These are phyloP conservation scores for Colletotrichum tabaci DNA, from an alignment of 2,329 filamentous ascomycete species.

Conservation along the genomic window DNA sequence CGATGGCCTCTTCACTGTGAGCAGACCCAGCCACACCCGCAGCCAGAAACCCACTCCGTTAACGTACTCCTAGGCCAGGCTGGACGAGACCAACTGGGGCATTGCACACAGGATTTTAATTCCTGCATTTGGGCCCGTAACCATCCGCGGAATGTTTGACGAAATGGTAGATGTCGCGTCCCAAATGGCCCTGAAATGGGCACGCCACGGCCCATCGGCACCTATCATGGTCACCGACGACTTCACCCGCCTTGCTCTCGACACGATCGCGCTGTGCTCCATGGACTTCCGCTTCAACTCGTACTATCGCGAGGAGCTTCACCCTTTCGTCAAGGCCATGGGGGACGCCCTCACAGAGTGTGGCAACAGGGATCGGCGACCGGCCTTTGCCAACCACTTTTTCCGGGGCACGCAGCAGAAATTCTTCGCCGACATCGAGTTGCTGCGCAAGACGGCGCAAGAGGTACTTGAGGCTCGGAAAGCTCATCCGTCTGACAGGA, in stretches of 20 bases:
- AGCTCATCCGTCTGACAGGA: constrained; percentile 61
- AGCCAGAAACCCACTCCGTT: neutral
- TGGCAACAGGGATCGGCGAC: constrained; percentile 64
- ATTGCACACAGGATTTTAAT: constrained; percentile 77
- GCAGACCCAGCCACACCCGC: neutral
- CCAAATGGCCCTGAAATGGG: constrained; percentile 70
- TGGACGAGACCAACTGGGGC: constrained; percentile 46
- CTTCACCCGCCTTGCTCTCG: constrained; percentile 74
- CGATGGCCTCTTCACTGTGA: constrained; percentile 46
- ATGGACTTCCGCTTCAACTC: constrained; percentile 75
- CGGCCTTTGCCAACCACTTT: constrained; percentile 62
- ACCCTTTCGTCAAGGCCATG: constrained; percentile 68
- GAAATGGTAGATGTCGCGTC: constrained; percentile 67
- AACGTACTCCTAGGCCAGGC: constrained; percentile 23
- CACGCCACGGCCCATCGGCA: constrained; percentile 58
- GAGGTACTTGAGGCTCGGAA: constrained; percentile 74
- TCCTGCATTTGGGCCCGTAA: constrained; percentile 78
- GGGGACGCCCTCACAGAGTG: constrained; percentile 69
- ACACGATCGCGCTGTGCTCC: constrained; percentile 73
- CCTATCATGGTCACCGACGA: constrained; percentile 69
- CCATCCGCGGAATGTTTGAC: constrained; percentile 73
- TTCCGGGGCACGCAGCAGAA: constrained; percentile 60
- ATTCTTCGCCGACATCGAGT: constrained; percentile 65
- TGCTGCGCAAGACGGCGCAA: constrained; percentile 65
- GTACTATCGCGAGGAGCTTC: constrained; percentile 65